These are phyloP conservation scores for Xylariaceae sp. DNA, from an alignment of 2,329 filamentous ascomycete species.

Conservation along the genomic window DNA sequence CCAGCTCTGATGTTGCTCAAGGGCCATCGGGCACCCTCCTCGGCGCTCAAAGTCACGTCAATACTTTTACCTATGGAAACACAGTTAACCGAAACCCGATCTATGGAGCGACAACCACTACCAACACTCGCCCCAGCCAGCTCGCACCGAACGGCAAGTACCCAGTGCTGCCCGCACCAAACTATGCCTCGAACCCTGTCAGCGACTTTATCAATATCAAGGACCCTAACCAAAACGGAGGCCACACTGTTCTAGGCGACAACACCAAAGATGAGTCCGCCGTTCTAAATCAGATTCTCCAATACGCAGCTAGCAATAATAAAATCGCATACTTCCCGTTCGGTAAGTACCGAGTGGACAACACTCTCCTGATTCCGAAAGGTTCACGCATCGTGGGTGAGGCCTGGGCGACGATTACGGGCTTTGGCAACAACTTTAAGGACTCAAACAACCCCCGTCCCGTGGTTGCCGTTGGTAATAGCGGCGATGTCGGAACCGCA, in stretches of 20 bases:
- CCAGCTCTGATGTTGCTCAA: constrained; percentile 45
- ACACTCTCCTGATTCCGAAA: constrained; percentile 57
- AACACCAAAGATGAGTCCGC: constrained; percentile 47
- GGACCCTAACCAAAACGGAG: constrained; percentile 48
- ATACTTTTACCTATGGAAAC: constrained; percentile 52
- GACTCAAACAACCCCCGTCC: constrained; percentile 59
- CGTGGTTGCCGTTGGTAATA: constrained; percentile 63
- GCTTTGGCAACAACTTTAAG: constrained; percentile 57
- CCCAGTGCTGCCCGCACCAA: constrained; percentile 48
- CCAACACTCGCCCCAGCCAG: constrained; percentile 43
- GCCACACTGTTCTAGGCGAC: constrained; percentile 47
- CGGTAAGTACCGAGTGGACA: constrained; percentile 60
- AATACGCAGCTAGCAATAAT: constrained; percentile 45
- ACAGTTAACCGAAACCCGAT: constrained; percentile 49
- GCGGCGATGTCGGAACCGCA: constrained; percentile 64
- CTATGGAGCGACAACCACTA: constrained; percentile 45
- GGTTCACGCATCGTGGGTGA: constrained; percentile 61
- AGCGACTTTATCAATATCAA: constrained; percentile 51
- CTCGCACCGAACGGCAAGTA: constrained; percentile 48
- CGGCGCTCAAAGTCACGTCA: constrained; percentile 42
- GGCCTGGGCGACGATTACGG: constrained; percentile 59
- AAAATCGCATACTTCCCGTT: constrained; percentile 62
- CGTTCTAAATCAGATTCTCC: constrained; percentile 48
- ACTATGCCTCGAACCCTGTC: constrained; percentile 45
- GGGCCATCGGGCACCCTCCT: constrained; percentile 43